Base-by-base conservation (phyloP, 805 yeast species). In the Metschnikowia kofuensis region DNA sequence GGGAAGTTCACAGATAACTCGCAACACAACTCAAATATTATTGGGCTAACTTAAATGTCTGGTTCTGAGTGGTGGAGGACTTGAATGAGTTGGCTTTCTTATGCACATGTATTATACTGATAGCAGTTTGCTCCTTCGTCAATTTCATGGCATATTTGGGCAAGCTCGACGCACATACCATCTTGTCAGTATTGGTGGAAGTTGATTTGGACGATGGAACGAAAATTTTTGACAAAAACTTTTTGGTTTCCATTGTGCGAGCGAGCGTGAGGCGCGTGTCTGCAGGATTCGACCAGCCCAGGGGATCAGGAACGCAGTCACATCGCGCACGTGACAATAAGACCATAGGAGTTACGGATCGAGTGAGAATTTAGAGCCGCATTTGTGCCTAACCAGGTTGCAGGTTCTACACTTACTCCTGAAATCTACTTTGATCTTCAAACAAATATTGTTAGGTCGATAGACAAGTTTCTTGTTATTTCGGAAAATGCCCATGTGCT, bases 141-240 rank as follows among this genome's bases (percentile, higher is more conserved):
- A 34, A 39, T 29, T 32, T 32, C 39, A 42, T 41, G 38, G 38
- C 40, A 27, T 15, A 27, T 34, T 30, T n/a, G 36, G 44, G 50
- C 40, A 16, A 38, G 38, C 29, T 35, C 34, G 44, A 39, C 36
- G 48, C 51, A 57, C 60, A 57, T 57, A 57, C 60, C 60, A 57
- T 57, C 60, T 57, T 57, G 58, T 52, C 51, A 46, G 51, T 53
- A 48, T 53, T 51, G 53, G 59, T 51, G 52, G 52, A 50, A 55
- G 60, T 55, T 54, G 37, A 47, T 40, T 52, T 47, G 51, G 53
- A 47, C 57, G 48, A 47, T 38, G 52, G 48, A 45, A 45, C 49
- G 53, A 53, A 50, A 55, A 55, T 53, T 51, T 52, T 57, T 53
- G 53, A 46, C 49, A 49, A 55, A 55, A 51, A 50, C 55, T 55